These are phyloP conservation scores for Eurotiales sp. DNA, from an alignment of 2,329 filamentous ascomycete genomes.

Conservation along the genomic window DNA sequence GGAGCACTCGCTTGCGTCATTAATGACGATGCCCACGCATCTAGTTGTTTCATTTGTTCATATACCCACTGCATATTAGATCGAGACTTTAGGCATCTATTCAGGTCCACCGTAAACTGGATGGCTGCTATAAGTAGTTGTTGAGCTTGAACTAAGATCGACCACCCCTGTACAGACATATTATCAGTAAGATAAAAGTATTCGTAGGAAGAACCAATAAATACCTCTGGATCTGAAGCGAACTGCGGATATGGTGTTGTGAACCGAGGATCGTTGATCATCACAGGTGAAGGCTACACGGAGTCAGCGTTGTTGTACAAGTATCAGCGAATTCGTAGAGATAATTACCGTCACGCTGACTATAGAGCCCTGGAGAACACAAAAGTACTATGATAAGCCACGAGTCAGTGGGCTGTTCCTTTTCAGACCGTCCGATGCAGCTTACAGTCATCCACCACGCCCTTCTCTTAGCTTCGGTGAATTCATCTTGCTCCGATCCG, in stretches of 20 bases:
- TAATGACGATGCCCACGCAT: conserved; percentile 36
- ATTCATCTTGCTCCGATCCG: conserved; percentile 31
- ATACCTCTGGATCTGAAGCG: conserved; percentile 38
- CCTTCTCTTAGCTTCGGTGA: conserved; percentile 39
- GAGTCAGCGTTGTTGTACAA: conserved; percentile 13
- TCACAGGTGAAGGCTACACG: conserved; percentile 38
- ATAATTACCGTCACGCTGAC: conserved; percentile 39
- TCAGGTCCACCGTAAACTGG: conserved; percentile 40
- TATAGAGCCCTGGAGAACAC: conserved; percentile 43
- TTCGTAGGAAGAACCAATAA: background rate
- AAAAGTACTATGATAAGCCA: conserved; percentile 35
- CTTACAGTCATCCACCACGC: conserved; percentile 49
- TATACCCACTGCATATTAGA: conserved; percentile 36
- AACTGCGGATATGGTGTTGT: conserved; percentile 41
- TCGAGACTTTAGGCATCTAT: conserved; percentile 34
- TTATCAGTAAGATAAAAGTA: conserved; percentile 12
- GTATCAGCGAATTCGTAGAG: background rate
- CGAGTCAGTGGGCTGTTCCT: background rate
- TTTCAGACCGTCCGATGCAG: background rate
- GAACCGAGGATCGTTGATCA: conserved; percentile 42
- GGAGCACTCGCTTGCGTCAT: conserved; percentile 33
- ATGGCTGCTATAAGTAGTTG: conserved; percentile 41
- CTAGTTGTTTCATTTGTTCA: conserved; percentile 41
- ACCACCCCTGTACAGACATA: conserved; percentile 35
- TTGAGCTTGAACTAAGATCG: conserved; percentile 40